Evolutionary conservation across 2,329 filamentous ascomycete species (phyloP), one percentile per base, ranked within the genome.

Genomic region (Cryphonectria naterciae): DNA sequence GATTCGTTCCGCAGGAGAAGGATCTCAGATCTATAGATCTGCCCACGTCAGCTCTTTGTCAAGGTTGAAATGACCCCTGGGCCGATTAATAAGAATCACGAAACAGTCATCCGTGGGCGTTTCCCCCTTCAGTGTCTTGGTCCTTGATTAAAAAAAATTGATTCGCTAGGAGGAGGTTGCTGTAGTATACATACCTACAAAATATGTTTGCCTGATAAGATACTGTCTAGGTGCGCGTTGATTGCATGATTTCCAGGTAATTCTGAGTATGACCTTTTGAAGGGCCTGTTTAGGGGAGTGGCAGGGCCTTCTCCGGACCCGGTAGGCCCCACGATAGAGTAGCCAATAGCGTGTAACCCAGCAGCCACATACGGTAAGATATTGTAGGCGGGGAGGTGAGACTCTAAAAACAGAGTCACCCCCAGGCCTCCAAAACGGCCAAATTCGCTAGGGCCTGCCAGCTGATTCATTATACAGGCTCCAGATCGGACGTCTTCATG

Each of bases 401-500:
- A 32, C 54, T 58, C 54, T 58, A 58, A 58, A 58, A 58, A 35
- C 25, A 58, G 52, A 54, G 25, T 56, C 46, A n/a, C 46, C 22
- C 22, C 17, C 46, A 22, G 46, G 46, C 46, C 46, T 49, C 46
- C 8, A 49, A n/a, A n/a, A 2, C 8, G 46, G 46, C 22, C 46
- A 11, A 11, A 11, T n/a, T 49, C 5, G 46, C 22, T 22, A 7
- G 2, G 46, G 15, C 43, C 19, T 46, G 19, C 43, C 43, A 4
- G 6, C 3, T 22, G 11, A 49, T n/a, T 4, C 0, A 49, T n/a
- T 49, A 49, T 49, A 49, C 22, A 11, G 22, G 8, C 19, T 8
- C 22, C 0, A 22, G 7, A 22, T 22, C 43, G 5, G 43, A 49
- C 19, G 17, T 43, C 41, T 43, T 49, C 15, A 8, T 22, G 43